These are phyloP conservation scores for Neurospora sp. DNA, from an alignment of 2,329 filamentous ascomycete species.

Conservation along the genomic window DNA sequence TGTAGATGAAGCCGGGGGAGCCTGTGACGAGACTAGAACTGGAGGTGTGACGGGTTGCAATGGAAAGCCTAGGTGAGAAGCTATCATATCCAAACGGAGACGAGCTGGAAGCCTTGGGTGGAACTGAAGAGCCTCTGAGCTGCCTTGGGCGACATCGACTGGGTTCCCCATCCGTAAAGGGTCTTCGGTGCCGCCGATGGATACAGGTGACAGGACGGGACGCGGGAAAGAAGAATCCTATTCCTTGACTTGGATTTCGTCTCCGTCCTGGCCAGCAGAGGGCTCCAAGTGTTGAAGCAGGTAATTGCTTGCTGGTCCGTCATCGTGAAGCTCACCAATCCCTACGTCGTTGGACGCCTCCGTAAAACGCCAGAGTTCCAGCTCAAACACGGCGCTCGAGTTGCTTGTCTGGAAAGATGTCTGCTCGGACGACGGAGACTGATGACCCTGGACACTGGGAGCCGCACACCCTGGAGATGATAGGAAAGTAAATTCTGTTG, in stretches of 20 bases:
- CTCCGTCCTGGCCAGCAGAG: not conserved
- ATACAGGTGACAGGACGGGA: not conserved
- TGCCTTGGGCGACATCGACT: not conserved
- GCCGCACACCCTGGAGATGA: not conserved
- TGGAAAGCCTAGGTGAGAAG: not conserved
- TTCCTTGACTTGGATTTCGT: not conserved
- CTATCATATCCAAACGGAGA: not conserved
- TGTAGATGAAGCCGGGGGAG: not conserved
- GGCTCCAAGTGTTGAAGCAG: not conserved
- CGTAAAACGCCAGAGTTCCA: not conserved
- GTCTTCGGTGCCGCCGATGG: not conserved
- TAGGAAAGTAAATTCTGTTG: not conserved
- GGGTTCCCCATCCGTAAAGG: not conserved
- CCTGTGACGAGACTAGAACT: not conserved
- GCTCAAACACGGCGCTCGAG: not conserved
- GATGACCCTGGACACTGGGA: not conserved
- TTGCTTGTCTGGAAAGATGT: not conserved
- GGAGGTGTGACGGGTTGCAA: not conserved
- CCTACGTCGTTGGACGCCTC: not conserved
- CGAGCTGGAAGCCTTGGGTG: not conserved
- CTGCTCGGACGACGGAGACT: not conserved
- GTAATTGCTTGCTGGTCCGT: not conserved
- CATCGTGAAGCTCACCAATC: not conserved
- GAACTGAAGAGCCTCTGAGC: not conserved
- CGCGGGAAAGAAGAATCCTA: not conserved